Evolutionary conservation across 2,329 filamentous ascomycete species (phyloP), one percentile per base, ranked within the genome.

Genomic region (Seiridium unicorne): DNA sequence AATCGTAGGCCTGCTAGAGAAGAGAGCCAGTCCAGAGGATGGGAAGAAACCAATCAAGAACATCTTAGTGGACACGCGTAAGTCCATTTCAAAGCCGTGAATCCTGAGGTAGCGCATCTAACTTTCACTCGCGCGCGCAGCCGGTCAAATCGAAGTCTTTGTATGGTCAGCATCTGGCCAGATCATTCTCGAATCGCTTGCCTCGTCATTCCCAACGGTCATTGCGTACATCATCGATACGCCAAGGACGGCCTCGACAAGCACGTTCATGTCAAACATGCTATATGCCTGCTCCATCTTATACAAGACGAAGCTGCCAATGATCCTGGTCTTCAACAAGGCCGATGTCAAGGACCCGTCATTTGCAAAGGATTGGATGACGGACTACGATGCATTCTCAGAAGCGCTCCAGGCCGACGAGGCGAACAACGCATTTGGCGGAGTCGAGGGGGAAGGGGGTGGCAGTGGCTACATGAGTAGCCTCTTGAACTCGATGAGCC

Each of bases 221-320:
- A 92, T 99, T 68, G 95, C 95, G 60, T 99, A 98, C 77, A 86
- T 99, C 61, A 97, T 99, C 75, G 95, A 99, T 76, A 99, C 95
- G 1, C 95, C 96, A 3, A 88, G 95, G 58, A 96, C 93, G 11
- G 88, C 90, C 42, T 96, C 92, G 44, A 98, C 95, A 0, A 93
- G 90, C 64, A 99, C 95, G 0, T 99, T 99, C 77, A 99, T 99
- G 95, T 96, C 91, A 74, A 99, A 99, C 78, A 99, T 99, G 95
- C 88, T 99, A 48, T 99, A 99, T 76, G 95, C 95, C 31, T 98
- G 95, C 82, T 96, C 91, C 62, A 99, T 99, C 65, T 85, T 99
- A 13, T 99, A 99, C 85, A 98, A 98, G 81, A 98, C 94, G 2
- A 97, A 96, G 74, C 82, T 99, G 0, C 95, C 95, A 32, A 99